A percentile compares a stretch with the other conserved stretches of the same genome.
These are phyloP conservation scores for Tuber brumale DNA, from an alignment of 495 filamentous ascomycete species.

Conservation along the genomic window DNA sequence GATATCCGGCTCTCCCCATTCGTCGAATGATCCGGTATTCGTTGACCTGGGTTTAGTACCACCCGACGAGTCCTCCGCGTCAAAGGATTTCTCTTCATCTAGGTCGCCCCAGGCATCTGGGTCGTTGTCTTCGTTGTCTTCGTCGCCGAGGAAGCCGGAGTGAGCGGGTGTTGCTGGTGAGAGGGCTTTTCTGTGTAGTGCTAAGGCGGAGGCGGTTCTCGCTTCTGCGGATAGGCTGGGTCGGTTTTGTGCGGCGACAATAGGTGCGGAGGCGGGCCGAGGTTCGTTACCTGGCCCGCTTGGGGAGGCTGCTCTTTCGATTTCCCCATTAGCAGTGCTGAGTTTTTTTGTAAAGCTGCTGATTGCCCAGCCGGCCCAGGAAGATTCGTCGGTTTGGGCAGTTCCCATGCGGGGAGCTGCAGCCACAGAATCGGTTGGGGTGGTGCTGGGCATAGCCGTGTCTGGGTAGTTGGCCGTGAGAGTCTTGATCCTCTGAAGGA, in stretches of 20 bases:
- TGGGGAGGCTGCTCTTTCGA: slow-evolving; percentile 50
- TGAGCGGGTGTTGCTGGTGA: slow-evolving; percentile 47
- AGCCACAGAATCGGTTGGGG: slow-evolving; percentile 45
- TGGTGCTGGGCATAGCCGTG: slow-evolving; percentile 53
- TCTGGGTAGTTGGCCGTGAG: slow-evolving; percentile 73
- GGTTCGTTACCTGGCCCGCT: slow-evolving; percentile 39
- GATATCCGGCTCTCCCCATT: slow-evolving; percentile 23
- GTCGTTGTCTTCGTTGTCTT: slow-evolving; percentile 53
- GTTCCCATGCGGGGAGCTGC: slow-evolving; percentile 64
- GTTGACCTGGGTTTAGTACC: slow-evolving; percentile 32
- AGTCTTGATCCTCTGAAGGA: slow-evolving; percentile 75
- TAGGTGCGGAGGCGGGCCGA: slow-evolving; percentile 50
- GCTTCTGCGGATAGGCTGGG: slow-evolving; percentile 34
- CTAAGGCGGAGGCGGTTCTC: slow-evolving; percentile 50
- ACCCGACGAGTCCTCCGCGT: slow-evolving; percentile 33
- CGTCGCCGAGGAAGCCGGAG: slow-evolving; percentile 47
- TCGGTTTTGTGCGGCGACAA: slow-evolving; percentile 28
- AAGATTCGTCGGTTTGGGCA: slow-evolving; percentile 48
- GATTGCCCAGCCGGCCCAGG: slow-evolving; percentile 94
- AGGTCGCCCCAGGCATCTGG: slow-evolving; percentile 68
- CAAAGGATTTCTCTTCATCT: slow-evolving; percentile 52
- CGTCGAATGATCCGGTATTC: slow-evolving; percentile 8
- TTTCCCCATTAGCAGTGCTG: slow-evolving; percentile 73
- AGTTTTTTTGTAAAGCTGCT: slow-evolving; percentile 98
- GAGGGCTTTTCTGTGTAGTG: slow-evolving; percentile 51